Evolutionary conservation across 176 grass and related monocot genomes (phyloP).

Genomic region (Oryza coarctata): DNA sequence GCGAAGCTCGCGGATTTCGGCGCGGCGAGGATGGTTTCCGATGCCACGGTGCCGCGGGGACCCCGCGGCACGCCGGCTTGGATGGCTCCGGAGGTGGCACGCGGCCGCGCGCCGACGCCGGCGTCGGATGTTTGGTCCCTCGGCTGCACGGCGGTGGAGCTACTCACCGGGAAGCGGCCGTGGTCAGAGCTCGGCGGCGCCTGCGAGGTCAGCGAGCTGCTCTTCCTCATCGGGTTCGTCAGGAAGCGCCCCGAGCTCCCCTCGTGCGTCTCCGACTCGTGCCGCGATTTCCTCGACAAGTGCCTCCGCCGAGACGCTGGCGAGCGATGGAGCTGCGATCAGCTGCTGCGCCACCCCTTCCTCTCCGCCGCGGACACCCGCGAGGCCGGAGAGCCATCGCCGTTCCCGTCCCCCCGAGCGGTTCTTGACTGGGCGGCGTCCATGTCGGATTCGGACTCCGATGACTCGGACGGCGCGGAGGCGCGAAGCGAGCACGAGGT

Average conservation of each 20-base stretch:
- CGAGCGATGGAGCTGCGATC: constrained; percentile 68
- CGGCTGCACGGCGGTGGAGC: constrained; percentile 89
- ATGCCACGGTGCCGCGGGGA: neutral
- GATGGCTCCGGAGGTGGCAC: constrained; percentile 91
- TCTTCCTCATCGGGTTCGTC: constrained; percentile 61
- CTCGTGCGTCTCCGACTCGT: constrained; percentile 44
- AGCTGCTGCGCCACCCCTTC: constrained; percentile 74
- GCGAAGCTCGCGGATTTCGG: constrained; percentile 84
- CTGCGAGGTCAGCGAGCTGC: constrained; percentile 41
- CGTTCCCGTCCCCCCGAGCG: constrained; percentile 52
- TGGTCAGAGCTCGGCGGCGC: constrained; percentile 59
- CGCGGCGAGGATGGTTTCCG: constrained; percentile 47
- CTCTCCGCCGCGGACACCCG: constrained; percentile 31
- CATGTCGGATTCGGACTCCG: constrained; percentile 38
- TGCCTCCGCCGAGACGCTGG: constrained; percentile 63
- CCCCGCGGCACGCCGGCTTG: constrained; percentile 67
- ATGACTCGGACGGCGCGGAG: neutral
- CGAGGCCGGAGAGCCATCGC: constrained; percentile 6
- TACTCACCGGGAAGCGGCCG: constrained; percentile 59
- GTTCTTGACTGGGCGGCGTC: constrained; percentile 63
- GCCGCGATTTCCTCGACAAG: constrained; percentile 70
- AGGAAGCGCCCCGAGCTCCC: constrained; percentile 57
- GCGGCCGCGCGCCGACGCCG: constrained; percentile 53
- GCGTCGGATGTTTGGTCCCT: constrained; percentile 89
- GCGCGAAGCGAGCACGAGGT: constrained; percentile 36